These are phyloP conservation scores for Friedmanniomyces simplex DNA, from an alignment of 495 filamentous ascomycete species.

Conservation along the genomic window DNA sequence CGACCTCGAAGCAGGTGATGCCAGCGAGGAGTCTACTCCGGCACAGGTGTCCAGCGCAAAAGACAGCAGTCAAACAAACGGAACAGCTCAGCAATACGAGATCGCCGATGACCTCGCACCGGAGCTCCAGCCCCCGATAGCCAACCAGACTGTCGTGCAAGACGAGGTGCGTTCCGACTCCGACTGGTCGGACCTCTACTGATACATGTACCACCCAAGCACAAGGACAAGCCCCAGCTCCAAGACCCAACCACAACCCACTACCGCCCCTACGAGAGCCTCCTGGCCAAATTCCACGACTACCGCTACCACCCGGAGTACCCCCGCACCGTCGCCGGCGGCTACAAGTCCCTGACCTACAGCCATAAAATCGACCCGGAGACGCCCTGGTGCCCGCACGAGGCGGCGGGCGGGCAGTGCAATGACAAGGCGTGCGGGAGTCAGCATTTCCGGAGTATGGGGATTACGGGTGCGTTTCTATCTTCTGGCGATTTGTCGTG, in stretches of 20 bases:
- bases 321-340: constrained; percentile 54
- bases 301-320: constrained; percentile 82
- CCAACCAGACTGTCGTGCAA: background rate
- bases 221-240: background rate
- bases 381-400: constrained; percentile 61
- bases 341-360: constrained; percentile 83
- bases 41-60: too few relatives aligned
- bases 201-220: background rate
- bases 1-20: background rate
- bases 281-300: constrained; percentile 68
- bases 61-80: too few relatives aligned
- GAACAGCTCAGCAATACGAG: background rate
- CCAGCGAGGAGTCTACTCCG: background rate
- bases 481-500: background rate
- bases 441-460: constrained; percentile 75
- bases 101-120: constrained; percentile 17
- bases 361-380: constrained; percentile 74
- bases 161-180: constrained; percentile 9
- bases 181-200: constrained; percentile 6
- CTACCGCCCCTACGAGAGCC: constrained; percentile 72
- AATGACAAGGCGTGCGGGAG: constrained; percentile 56
- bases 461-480: constrained; percentile 68
- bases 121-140: constrained; percentile 11
- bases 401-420: constrained; percentile 64
- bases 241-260: constrained; percentile 9